These are phyloP conservation scores for Leccinum uliginosum DNA, from an alignment of 768 basidiomycete genomes.

Conservation along the genomic window DNA sequence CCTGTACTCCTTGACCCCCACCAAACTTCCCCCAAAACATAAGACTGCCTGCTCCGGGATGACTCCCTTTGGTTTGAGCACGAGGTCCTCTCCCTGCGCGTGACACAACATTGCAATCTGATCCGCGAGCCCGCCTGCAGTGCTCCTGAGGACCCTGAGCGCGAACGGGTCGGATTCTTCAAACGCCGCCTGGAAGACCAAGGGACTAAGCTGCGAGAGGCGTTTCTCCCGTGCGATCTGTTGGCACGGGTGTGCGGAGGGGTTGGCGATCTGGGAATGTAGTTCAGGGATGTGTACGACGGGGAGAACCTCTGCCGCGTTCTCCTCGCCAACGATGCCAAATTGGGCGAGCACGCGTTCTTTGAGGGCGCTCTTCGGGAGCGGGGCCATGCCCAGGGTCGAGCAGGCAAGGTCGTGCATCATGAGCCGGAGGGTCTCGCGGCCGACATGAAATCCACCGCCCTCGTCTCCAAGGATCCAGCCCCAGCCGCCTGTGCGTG, in stretches of 20 bases:
- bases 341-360: conserved; percentile 51
- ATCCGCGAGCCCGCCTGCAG: conserved; percentile 52
- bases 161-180: conserved; percentile 64
- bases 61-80: conserved; percentile 35
- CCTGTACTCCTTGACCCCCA: conserved; percentile 58
- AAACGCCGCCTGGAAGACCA: conserved; percentile 79
- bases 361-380: conserved; percentile 34
- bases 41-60: conserved; percentile 55
- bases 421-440: conserved; percentile 69
- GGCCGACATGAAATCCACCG: conserved; percentile 74
- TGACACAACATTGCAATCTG: conserved; percentile 49
- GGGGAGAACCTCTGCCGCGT: conserved; percentile 56
- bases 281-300: conserved; percentile 62
- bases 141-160: conserved; percentile 48
- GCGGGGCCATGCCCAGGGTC: conserved; percentile 30
- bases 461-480: conserved; percentile 86
- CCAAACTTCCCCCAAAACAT: conserved; percentile 78
- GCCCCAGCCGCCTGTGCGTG: conserved; percentile 75
- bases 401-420: conserved; percentile 51
- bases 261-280: conserved; percentile 21
- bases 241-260: conserved; percentile 19
- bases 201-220: conserved; percentile 65
- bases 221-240: conserved; percentile 61
- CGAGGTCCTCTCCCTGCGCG: conserved; percentile 36
- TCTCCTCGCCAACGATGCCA: conserved; percentile 43